Percentiles rank a stretch among this genome's conserved stretches.
Conservation (phyloP, 257 asterid species). For the Nyctanthes arbortristis region DNA sequence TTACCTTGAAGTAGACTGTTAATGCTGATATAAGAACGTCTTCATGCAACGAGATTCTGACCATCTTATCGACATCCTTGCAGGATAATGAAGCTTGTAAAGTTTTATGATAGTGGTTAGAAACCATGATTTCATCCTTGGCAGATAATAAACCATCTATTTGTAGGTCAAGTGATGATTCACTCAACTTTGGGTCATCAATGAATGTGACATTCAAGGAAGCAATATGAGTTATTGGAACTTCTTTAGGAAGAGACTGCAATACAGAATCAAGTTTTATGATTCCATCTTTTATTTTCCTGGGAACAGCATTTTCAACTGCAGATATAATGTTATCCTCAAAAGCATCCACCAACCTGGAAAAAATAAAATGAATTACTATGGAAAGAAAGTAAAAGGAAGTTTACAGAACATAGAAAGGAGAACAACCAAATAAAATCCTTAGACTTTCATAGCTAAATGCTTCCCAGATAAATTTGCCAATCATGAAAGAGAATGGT, state of each 20-base stretch:
- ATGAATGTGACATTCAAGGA: constrained; percentile 65
- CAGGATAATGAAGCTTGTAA: constrained; percentile 35
- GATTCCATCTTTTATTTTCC: constrained; percentile 55
- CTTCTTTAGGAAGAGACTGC: constrained; percentile 83
- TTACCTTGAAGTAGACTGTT: constrained; percentile 72
- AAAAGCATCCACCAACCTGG: constrained; percentile 85
- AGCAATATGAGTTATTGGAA: constrained; percentile 55
- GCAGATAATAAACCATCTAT: constrained; percentile 65
- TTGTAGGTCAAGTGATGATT: constrained; percentile 63
- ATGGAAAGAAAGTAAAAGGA: neutral
- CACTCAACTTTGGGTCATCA: constrained; percentile 59
- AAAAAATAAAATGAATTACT: neutral
- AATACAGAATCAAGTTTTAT: constrained; percentile 55
- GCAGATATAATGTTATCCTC: constrained; percentile 57
- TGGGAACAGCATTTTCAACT: constrained; percentile 68
- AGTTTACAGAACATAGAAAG: neutral
- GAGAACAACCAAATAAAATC: neutral
- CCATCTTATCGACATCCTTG: constrained; percentile 63
- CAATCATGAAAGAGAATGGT: neutral
- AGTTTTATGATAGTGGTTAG: constrained; percentile 29
- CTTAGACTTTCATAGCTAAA: neutral
- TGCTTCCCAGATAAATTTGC: neutral
- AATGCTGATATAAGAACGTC: constrained; percentile 73
- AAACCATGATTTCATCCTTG: constrained; percentile 34
- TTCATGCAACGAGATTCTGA: constrained; percentile 66